phyloP scores from a whole-genome alignment of 345 rosid genomes.

The Iberis pinnata region DNA sequence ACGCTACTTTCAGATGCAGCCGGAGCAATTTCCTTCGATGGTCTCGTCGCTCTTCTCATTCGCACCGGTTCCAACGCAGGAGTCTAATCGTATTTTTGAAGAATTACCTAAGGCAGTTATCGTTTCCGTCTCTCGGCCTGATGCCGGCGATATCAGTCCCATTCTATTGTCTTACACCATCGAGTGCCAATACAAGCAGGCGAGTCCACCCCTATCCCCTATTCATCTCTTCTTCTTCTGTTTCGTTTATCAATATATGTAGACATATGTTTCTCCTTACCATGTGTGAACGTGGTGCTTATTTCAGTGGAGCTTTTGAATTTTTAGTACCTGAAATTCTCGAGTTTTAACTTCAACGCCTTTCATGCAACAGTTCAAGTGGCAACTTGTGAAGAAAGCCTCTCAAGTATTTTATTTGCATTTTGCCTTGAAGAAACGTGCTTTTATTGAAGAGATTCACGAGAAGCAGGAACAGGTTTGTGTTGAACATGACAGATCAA shows the following conservation, averaged over 20 bases:
- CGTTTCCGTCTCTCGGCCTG: constrained; percentile 79
- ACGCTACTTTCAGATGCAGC: constrained; percentile 68
- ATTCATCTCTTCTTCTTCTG: not conserved
- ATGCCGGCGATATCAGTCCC: constrained; percentile 84
- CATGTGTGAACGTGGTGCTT: constrained; percentile 7
- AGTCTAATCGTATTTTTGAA: constrained; percentile 63
- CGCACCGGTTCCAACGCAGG: constrained; percentile 43
- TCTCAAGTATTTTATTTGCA: constrained; percentile 85
- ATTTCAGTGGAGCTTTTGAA: not conserved
- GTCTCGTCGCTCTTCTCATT: constrained; percentile 52
- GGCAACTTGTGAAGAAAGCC: constrained; percentile 82
- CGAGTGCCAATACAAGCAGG: constrained; percentile 90
- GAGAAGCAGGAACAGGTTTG: constrained; percentile 99
- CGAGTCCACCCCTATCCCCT: constrained; percentile 6
- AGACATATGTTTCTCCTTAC: not conserved
- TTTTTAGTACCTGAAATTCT: constrained; percentile 1
- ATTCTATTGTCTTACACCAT: constrained; percentile 73
- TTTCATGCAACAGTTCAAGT: constrained; percentile 62
- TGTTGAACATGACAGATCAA: not conserved
- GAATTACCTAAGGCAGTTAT: constrained; percentile 75
- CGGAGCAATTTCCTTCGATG: constrained; percentile 48
- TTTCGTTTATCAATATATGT: not conserved
- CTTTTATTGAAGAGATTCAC: constrained; percentile 85
- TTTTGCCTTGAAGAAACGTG: constrained; percentile 86
- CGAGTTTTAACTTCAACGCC: constrained; percentile 9